phyloP scores from a whole-genome alignment of 2,329 filamentous ascomycete species.

The Colletotrichum neosansevieriae region DNA sequence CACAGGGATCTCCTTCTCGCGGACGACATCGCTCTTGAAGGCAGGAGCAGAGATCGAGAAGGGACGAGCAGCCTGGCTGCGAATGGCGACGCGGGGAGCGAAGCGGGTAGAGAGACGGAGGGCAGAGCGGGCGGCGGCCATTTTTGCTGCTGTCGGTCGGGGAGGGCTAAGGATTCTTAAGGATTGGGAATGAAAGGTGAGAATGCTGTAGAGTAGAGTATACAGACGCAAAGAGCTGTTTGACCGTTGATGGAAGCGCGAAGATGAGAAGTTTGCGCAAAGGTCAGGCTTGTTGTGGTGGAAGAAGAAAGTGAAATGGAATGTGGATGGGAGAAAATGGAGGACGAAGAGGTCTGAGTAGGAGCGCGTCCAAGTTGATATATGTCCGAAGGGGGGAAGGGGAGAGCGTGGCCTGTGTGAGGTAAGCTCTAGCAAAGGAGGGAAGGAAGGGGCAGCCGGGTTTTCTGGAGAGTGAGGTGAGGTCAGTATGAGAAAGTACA shows the following conservation, averaged over 20 bases:
- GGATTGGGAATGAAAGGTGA: not conserved
- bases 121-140: constrained; percentile 37
- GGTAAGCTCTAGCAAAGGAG: constrained; percentile 1
- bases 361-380: constrained; percentile 37
- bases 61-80: constrained; percentile 48
- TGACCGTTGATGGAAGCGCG: constrained; percentile 29
- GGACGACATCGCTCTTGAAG: constrained; percentile 64
- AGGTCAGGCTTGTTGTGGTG: constrained; percentile 26
- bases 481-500: constrained; percentile 19
- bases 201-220: not conserved
- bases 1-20: constrained; percentile 69
- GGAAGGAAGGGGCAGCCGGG: not conserved
- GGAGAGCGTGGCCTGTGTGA: constrained; percentile 34
- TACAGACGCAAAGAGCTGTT: constrained; percentile 4
- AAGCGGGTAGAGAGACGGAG: constrained; percentile 37
- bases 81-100: constrained; percentile 47
- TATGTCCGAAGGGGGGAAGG: constrained; percentile 30
- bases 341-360: constrained; percentile 5
- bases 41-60: constrained; percentile 53
- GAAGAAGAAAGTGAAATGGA: constrained; percentile 14
- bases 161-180: not conserved
- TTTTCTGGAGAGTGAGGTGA: constrained; percentile 1
- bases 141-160: constrained; percentile 24
- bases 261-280: constrained; percentile 22
- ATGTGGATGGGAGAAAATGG: constrained; percentile 14